phyloP scores from a whole-genome alignment of 2,329 filamentous ascomycete species.

The Ascochyta clinopodiicola region DNA sequence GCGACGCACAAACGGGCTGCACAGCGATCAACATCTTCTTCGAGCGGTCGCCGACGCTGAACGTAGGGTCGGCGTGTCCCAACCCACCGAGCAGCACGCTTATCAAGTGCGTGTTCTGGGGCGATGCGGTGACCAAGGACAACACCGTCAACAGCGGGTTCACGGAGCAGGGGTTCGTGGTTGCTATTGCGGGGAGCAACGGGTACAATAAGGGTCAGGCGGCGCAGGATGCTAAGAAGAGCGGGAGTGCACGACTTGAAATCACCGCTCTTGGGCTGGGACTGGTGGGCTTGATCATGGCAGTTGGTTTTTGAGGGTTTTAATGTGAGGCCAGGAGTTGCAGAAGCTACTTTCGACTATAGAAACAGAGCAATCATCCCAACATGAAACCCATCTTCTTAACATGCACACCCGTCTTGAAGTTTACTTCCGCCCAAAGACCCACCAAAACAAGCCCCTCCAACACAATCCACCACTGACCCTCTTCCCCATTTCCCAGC shows the following conservation, averaged over 20 bases:
- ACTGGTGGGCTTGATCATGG: neutral
- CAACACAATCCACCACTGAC: no score
- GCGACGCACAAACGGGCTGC: constrained; percentile 21
- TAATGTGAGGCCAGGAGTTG: neutral
- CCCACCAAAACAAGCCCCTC: no score
- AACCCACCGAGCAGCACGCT: constrained; percentile 25
- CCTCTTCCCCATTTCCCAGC: no score
- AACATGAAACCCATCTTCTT: no score
- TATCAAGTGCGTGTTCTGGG: constrained; percentile 35
- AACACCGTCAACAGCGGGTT: constrained; percentile 21
- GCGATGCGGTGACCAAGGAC: constrained; percentile 15
- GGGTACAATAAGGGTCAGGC: constrained; percentile 26
- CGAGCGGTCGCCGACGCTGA: constrained; percentile 27
- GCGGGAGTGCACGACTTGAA: neutral
- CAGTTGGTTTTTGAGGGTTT: neutral
- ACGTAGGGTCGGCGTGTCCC: constrained; percentile 18
- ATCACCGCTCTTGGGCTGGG: neutral
- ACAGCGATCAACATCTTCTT: constrained; percentile 35
- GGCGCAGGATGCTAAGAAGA: constrained; percentile 12
- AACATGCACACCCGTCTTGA: no score
- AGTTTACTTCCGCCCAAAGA: no score
- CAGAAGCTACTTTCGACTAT: neutral
- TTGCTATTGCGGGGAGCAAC: constrained; percentile 27
- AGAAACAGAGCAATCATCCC: no score
- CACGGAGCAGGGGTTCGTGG: constrained; percentile 19